phyloP scores from a whole-genome alignment of 1,139 yeast species.

The Meyerozyma smithsonii region DNA sequence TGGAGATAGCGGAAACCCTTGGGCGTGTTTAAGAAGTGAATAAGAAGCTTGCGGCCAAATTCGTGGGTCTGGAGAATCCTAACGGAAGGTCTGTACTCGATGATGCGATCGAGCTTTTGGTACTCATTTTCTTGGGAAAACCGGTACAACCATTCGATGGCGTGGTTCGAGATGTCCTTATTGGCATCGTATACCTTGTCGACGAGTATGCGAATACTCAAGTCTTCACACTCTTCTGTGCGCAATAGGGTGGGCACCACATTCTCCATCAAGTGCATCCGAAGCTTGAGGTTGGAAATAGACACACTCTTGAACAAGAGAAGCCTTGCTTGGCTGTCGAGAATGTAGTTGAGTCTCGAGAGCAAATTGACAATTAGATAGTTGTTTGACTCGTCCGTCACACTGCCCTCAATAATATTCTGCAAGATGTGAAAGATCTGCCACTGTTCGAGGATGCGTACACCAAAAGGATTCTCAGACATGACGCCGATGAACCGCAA shows the following conservation, averaged over 20 bases:
- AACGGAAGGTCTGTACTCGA: conserved; percentile 30
- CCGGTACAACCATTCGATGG: conserved; percentile 21
- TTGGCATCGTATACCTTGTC: conserved; percentile 69
- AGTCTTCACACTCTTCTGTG: conserved; percentile 29
- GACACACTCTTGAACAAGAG: conserved; percentile 62
- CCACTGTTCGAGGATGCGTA: conserved; percentile 71
- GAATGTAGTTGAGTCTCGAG: conserved; percentile 54
- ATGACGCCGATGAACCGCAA: conserved; percentile 72
- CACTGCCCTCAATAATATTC: conserved; percentile 58
- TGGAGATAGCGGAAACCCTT: conserved; percentile 35
- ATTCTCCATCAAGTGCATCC: conserved; percentile 52
- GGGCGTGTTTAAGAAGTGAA: conserved; percentile 26
- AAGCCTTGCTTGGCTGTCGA: conserved; percentile 66
- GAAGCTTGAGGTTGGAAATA: conserved; percentile 48
- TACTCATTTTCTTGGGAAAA: conserved; percentile 12
- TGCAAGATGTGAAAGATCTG: conserved; percentile 76
- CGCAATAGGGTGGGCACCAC: conserved; percentile 42
- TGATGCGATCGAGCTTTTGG: conserved; percentile 6
- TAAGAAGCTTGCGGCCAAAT: conserved; percentile 26
- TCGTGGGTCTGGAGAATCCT: conserved; percentile 19
- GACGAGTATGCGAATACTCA: conserved; percentile 49
- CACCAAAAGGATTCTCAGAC: conserved; percentile 56
- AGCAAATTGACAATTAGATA: conserved; percentile 57
- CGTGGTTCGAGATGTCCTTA: conserved; percentile 51
- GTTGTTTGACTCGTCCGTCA: conserved; percentile 31